Conservation (phyloP, 306 rosid species). For the Glycine latifolia region DNA sequence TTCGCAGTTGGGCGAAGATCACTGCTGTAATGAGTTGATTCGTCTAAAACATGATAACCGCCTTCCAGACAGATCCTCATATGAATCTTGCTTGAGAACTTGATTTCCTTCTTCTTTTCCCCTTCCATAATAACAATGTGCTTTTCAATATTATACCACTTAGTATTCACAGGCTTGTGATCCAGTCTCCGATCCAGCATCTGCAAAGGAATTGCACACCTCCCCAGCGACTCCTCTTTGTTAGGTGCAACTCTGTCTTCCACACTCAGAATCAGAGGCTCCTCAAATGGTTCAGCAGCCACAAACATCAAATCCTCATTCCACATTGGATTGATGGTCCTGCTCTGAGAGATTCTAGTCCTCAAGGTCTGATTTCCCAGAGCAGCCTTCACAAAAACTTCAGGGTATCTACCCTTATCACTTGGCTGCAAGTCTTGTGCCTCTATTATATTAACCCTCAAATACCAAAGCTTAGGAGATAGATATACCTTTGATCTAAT, state of each 20-base stretch:
- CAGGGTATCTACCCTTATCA: slow-evolving; percentile 88
- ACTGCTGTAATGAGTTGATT: slow-evolving; percentile 97
- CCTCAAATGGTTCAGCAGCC: slow-evolving; percentile 92
- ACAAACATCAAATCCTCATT: slow-evolving; percentile 98
- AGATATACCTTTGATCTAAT: slow-evolving; percentile 93
- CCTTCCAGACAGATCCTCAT: slow-evolving; percentile 94
- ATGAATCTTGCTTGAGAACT: slow-evolving; percentile 92
- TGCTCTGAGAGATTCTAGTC: slow-evolving; percentile 77
- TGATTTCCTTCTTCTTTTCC: slow-evolving; percentile 89
- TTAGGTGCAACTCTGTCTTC: slow-evolving; percentile 89
- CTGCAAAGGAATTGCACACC: slow-evolving; percentile 72
- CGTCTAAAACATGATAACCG: slow-evolving; percentile 94
- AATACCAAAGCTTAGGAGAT: slow-evolving; percentile 98
- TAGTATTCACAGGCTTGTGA: slow-evolving; percentile 81
- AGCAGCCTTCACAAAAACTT: slow-evolving; percentile 82
- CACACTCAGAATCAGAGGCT: slow-evolving; percentile 82
- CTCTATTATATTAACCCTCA: slow-evolving; percentile 95
- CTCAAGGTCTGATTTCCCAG: slow-evolving; percentile 81
- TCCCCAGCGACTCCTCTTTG: slow-evolving; percentile 88
- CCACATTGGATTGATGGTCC: slow-evolving; percentile 95
- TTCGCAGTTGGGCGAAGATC: slow-evolving; percentile 97
- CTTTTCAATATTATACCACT: slow-evolving; percentile 81
- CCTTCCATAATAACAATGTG: slow-evolving; percentile 75
- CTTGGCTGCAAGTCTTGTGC: slow-evolving; percentile 85
- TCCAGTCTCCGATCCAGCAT: slow-evolving; percentile 71